Conservation (phyloP, 2,329 filamentous ascomycete species). For the Alternaria incomplexa region DNA sequence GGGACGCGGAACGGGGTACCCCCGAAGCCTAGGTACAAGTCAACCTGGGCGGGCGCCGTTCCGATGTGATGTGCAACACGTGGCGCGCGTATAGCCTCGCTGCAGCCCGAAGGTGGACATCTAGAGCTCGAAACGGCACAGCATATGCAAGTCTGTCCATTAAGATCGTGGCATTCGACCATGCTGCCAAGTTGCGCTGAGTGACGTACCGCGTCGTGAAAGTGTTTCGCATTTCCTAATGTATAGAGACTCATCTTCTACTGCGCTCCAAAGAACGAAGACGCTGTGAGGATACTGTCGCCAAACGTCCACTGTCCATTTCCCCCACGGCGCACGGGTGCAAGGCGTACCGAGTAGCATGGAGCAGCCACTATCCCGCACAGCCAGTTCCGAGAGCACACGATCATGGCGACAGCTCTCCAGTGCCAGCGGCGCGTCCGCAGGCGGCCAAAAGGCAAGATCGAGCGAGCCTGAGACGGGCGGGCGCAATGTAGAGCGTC, state of each 20-base stretch:
- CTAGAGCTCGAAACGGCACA: conserved; percentile 13
- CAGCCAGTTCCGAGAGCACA: conserved; percentile 48
- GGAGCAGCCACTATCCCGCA: conserved; percentile 42
- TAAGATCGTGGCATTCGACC: conserved; percentile 10
- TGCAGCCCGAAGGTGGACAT: conserved; percentile 3
- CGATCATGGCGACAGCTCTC: conserved; percentile 54
- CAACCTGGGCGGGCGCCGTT: background rate
- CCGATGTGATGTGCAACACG: conserved; percentile 13
- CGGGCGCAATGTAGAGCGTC: conserved; percentile 63
- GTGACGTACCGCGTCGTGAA: conserved; percentile 17
- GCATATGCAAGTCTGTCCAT: conserved; percentile 20
- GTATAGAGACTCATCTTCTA: background rate
- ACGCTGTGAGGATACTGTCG: conserved; percentile 4
- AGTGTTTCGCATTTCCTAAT: background rate
- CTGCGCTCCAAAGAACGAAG: background rate
- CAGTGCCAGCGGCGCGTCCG: conserved; percentile 51
- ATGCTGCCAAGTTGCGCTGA: conserved; percentile 21
- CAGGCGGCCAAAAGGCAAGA: conserved; percentile 60
- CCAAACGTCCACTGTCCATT: background rate
- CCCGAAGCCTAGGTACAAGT: background rate
- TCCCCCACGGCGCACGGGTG: conserved; percentile 9
- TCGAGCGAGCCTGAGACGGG: conserved; percentile 66
- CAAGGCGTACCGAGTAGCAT: conserved; percentile 20
- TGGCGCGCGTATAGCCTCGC: conserved; percentile 8
- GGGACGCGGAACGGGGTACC: background rate